Base-by-base conservation (phyloP, 148 eudicot genomes). In the Heliosperma pusillum region DNA sequence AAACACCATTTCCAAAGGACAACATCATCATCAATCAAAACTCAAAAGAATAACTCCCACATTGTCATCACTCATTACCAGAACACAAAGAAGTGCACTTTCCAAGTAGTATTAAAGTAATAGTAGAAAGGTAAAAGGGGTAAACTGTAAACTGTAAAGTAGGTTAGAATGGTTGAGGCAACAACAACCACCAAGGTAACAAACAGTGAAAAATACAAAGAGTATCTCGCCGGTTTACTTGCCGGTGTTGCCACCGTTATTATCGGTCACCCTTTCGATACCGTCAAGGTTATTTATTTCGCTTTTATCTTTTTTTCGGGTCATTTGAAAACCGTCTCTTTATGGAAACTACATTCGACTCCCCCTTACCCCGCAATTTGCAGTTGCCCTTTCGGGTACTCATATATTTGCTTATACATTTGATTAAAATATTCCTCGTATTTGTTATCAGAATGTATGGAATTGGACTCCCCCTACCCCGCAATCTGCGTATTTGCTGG, bases 261-360 rank as follows among this genome's bases (percentile, higher is more conserved):
- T 78, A 82, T 77, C 53, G 98, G 98, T 67, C 98, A 95, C 82
- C 98, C 98, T 1, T 95, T 95, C 52, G 98, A 95, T 52, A 95
- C 98, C 11, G 93, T 95, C 80, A 92, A 92, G 97, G 98, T 95
- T 68, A 47, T 44, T 71, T 4, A 69, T 42, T 59, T 36, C 47
- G 7, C 25, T 10, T 24, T 7, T 10, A 45, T 56, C 25, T 40
- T 36, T 8, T 22, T 22, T 21, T n/a, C n/a, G 16, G 19, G 0
- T 72, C 21, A 36, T 62, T 50, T 20, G 22, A 9, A 29, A 22
- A 65, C 2, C 21, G 27, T 47, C 25, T 15, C 1, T 6, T 27
- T n/a, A n/a, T n/a, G n/a, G n/a, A n/a, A n/a, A n/a, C n/a, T n/a
- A n/a, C n/a, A n/a, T n/a, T n/a, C n/a, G n/a, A n/a, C n/a, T n/a